These are phyloP conservation scores for Phytophthora tentaculata DNA, from an alignment of 352 stramenopile genomes.

Conservation along the genomic window DNA sequence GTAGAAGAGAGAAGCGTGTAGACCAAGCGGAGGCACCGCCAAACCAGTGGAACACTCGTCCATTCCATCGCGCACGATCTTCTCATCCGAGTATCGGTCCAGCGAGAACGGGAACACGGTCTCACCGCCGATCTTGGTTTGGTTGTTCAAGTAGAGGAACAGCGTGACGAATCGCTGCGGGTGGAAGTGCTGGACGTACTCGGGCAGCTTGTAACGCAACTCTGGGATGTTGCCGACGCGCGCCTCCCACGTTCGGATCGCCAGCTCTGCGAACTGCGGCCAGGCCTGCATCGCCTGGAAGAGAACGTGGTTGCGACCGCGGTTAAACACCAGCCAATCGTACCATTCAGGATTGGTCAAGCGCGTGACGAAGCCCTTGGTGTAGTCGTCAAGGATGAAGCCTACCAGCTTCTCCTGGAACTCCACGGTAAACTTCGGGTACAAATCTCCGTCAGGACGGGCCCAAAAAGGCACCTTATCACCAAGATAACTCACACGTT, in stretches of 20 bases:
- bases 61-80: constrained; percentile 81
- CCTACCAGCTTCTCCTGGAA: constrained; percentile 69
- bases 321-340: constrained; percentile 74
- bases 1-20: constrained; percentile 88
- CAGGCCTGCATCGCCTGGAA: constrained; percentile 70
- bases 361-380: constrained; percentile 50
- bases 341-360: constrained; percentile 79
- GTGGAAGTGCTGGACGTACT: constrained; percentile 78
- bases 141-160: constrained; percentile 97
- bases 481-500: constrained; percentile 71
- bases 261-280: constrained; percentile 61
- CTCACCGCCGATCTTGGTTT: constrained; percentile 94
- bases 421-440: constrained; percentile 68
- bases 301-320: constrained; percentile 65
- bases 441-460: constrained; percentile 54
- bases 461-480: constrained; percentile 50
- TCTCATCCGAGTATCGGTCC: constrained; percentile 72
- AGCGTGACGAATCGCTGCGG: constrained; percentile 97
- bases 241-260: constrained; percentile 75
- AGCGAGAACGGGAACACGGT: constrained; percentile 96
- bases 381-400: constrained; percentile 77
- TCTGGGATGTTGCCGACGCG: constrained; percentile 42
- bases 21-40: constrained; percentile 68
- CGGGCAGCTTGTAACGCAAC: constrained; percentile 67
- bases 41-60: constrained; percentile 79